Conservation (phyloP, 1,139 yeast species). For the Saccharomyces pastorianus region DNA sequence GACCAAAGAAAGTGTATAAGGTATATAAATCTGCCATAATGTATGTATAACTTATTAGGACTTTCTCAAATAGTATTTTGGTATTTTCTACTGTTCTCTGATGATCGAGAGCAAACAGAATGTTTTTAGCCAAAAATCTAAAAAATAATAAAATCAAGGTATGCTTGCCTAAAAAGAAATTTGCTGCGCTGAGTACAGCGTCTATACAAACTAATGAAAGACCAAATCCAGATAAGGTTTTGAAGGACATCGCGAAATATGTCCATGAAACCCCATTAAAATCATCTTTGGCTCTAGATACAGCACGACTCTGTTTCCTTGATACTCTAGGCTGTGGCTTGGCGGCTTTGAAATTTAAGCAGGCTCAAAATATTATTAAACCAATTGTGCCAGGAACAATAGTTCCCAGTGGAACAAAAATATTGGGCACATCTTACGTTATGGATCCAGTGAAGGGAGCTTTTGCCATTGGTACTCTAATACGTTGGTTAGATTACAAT, state of each 20-base stretch:
- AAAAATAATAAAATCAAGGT: neutral
- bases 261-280: constrained; percentile 41
- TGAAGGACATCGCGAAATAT: constrained; percentile 43
- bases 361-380: constrained; percentile 42
- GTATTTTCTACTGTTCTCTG: neutral
- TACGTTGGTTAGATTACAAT: constrained; percentile 53
- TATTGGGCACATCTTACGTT: constrained; percentile 44
- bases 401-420: constrained; percentile 47
- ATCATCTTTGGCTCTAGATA: constrained; percentile 42
- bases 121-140: neutral
- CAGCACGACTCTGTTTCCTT: constrained; percentile 46
- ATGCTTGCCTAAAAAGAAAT: neutral
- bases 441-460: constrained; percentile 53
- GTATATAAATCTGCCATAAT: neutral
- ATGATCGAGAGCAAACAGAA: neutral
- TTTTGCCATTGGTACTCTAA: constrained; percentile 47
- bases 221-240: constrained; percentile 43
- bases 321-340: constrained; percentile 55
- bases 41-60: neutral
- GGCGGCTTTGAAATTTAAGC: constrained; percentile 49
- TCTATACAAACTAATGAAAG: constrained; percentile 24
- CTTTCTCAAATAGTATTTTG: neutral
- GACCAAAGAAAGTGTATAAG: neutral
- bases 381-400: constrained; percentile 49
- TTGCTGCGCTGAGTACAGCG: constrained; percentile 2